Evolutionary conservation across 2,329 filamentous ascomycete genomes (phyloP).

Genomic region (Falciphora oryzae): DNA sequence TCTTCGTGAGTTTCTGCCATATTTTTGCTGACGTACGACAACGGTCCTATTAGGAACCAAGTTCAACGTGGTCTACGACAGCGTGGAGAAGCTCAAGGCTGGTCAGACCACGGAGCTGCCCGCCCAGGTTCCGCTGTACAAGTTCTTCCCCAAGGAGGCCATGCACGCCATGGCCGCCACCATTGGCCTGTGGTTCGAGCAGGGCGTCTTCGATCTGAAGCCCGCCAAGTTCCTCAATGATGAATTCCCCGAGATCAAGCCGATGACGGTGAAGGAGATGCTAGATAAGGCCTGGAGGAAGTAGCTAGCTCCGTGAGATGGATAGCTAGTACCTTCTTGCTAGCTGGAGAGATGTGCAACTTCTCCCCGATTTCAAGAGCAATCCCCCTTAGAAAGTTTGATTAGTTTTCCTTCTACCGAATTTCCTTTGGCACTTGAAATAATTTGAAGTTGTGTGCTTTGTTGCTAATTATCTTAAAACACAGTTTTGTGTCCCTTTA

Average conservation of each 20-base stretch:
- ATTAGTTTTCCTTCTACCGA: too few relatives aligned
- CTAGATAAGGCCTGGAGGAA: constrained; percentile 10
- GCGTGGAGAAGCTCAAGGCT: constrained; percentile 22
- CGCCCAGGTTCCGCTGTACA: constrained; percentile 11
- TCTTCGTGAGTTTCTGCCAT: not conserved
- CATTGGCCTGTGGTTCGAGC: constrained; percentile 12
- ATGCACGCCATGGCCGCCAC: constrained; percentile 10
- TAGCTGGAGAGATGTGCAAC: too few relatives aligned
- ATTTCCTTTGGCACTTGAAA: too few relatives aligned
- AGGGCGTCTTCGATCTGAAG: constrained; percentile 13
- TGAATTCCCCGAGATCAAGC: constrained; percentile 14
- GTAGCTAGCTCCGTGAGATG: not conserved
- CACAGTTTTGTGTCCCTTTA: too few relatives aligned
- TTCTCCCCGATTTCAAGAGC: too few relatives aligned
- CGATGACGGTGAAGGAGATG: constrained; percentile 13
- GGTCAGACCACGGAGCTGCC: constrained; percentile 25
- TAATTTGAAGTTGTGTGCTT: too few relatives aligned
- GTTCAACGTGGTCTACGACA: constrained; percentile 29
- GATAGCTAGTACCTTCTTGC: too few relatives aligned
- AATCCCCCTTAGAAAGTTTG: too few relatives aligned
- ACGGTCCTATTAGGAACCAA: constrained; percentile 19
- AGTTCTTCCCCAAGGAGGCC: constrained; percentile 12
- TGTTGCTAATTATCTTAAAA: too few relatives aligned
- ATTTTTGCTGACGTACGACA: not conserved
- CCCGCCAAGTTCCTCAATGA: constrained; percentile 10